Percentiles rank a stretch among this genome's conserved stretches.
phyloP scores from a whole-genome alignment of 768 basidiomycete genomes.

The Grammothele lineata region DNA sequence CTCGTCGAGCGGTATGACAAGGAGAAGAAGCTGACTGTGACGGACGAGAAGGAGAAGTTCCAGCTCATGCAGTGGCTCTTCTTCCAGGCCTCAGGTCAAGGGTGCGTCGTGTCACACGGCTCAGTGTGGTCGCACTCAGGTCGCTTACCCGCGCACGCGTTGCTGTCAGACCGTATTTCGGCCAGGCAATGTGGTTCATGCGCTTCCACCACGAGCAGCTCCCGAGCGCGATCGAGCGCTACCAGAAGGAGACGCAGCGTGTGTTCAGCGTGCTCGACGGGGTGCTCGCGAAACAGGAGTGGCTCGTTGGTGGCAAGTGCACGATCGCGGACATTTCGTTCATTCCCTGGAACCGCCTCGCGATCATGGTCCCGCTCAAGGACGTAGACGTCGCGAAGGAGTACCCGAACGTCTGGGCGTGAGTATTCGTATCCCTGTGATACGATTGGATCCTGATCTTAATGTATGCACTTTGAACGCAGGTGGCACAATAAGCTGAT shows the following conservation, averaged over 20 bases:
- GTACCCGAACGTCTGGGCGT: slow-evolving; percentile 18
- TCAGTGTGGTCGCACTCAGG: background rate
- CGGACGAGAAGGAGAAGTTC: slow-evolving; percentile 13
- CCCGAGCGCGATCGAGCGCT: slow-evolving; percentile 26
- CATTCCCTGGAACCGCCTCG: slow-evolving; percentile 20
- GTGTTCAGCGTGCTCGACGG: slow-evolving; percentile 25
- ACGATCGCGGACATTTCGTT: slow-evolving; percentile 26
- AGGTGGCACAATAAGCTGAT: slow-evolving; percentile 22
- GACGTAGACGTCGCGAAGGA: slow-evolving; percentile 17
- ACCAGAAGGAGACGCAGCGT: slow-evolving; percentile 25
- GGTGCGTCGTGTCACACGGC: slow-evolving; percentile 13
- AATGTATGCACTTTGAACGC: background rate
- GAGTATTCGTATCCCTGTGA: background rate
- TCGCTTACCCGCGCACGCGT: background rate
- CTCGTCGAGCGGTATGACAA: slow-evolving; percentile 42
- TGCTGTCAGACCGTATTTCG: slow-evolving; percentile 22
- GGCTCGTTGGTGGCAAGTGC: slow-evolving; percentile 24
- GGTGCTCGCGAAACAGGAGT: slow-evolving; percentile 26
- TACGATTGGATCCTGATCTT: background rate
- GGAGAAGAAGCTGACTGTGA: slow-evolving; percentile 30
- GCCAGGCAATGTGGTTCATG: slow-evolving; percentile 25
- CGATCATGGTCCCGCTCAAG: slow-evolving; percentile 4
- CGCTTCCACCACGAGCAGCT: slow-evolving; percentile 25
- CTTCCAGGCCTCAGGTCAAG: slow-evolving; percentile 33
- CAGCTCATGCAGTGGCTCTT: slow-evolving; percentile 39